Evolutionary conservation across 176 grass and related monocot species (phyloP).

Genomic region (Hordeum vulgare): MorexV3_pseudomolecules_assembly NC_058521.1:553639212-553639711

Average conservation of each 20-base stretch:
- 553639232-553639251: constrained; percentile 18
- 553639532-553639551: neutral
- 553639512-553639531: neutral
- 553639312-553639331: constrained; percentile 75
- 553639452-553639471: neutral
- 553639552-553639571: neutral
- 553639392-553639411: constrained; percentile 77
- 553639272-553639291: constrained; percentile 99
- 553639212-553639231: neutral
- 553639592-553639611: neutral
- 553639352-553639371: constrained; percentile 88
- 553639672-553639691: constrained; percentile 98
- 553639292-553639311: constrained; percentile 91
- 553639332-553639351: constrained; percentile 88
- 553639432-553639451: constrained; percentile 27
- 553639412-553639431: constrained; percentile 79
- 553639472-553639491: neutral
- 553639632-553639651: constrained; percentile 91
- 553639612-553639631: neutral
- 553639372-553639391: constrained; percentile 91
- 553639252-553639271: constrained; percentile 48
- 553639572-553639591: neutral
- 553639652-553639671: constrained; percentile 87
- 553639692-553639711: constrained; percentile 92
- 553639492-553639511: neutral